Evolutionary conservation across 2,329 filamentous ascomycete genomes (phyloP).

Genomic region (Drechslera avenae): DNA sequence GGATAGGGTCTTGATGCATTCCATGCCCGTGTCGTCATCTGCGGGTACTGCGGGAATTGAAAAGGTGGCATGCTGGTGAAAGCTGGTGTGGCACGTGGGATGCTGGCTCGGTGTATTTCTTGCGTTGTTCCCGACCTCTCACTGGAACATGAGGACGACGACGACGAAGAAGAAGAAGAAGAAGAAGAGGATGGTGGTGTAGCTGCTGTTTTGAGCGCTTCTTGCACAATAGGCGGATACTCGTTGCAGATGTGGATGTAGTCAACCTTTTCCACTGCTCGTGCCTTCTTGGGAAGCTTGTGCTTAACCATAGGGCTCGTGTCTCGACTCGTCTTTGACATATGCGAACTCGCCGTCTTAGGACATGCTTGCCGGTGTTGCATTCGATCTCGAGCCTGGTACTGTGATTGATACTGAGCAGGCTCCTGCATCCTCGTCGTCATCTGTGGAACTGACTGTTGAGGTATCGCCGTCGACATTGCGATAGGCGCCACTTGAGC

Average conservation of each 20-base stretch:
- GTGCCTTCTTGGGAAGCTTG: background rate
- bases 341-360: conserved; percentile 1
- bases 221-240: conserved; percentile 23
- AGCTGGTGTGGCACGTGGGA: conserved; percentile 20
- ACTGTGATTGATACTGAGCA: conserved; percentile 1
- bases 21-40: conserved; percentile 10
- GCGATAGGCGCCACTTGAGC: background rate
- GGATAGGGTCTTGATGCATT: conserved; percentile 17
- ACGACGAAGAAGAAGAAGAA: conserved; percentile 14
- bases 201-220: conserved; percentile 14
- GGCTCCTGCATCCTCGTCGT: conserved; percentile 1
- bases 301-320: background rate
- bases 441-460: background rate
- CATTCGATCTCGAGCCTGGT: conserved; percentile 1
- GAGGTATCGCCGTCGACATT: background rate
- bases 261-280: conserved; percentile 15
- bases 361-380: background rate
- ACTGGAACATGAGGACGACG: conserved; percentile 18
- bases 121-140: conserved; percentile 17
- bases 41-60: conserved; percentile 15
- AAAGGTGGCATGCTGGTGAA: conserved; percentile 10
- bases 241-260: conserved; percentile 31
- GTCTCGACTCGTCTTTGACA: background rate
- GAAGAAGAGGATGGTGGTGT: conserved; percentile 2
- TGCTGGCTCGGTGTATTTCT: conserved; percentile 27